Evolutionary conservation across 2,329 filamentous ascomycete genomes (phyloP).

Genomic region (Hymenoscyphus fructigenus): DNA sequence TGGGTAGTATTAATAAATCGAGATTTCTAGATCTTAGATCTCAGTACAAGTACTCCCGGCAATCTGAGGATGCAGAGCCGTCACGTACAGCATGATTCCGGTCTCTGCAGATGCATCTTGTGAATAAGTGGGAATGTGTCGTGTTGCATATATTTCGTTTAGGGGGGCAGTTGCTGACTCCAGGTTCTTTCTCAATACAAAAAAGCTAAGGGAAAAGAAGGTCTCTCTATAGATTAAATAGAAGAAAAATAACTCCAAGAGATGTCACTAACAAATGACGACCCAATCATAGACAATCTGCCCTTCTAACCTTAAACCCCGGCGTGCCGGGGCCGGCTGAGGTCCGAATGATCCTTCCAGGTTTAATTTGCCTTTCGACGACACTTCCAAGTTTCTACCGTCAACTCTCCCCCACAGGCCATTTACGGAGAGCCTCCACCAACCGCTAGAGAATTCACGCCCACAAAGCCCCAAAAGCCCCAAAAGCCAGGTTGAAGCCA

Average conservation of each 20-base stretch:
- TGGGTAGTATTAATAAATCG: neutral
- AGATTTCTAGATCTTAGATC: neutral
- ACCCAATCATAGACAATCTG: neutral
- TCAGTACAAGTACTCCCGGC: neutral
- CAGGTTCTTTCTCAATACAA: no score
- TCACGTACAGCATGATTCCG: neutral
- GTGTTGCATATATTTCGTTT: neutral
- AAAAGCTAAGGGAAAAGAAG: no score
- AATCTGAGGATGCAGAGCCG: slow-evolving; percentile 1
- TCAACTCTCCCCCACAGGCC: neutral
- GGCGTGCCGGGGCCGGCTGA: neutral
- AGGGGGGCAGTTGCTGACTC: no score
- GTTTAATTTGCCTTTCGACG: neutral
- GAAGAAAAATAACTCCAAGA: no score
- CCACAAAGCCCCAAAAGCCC: neutral
- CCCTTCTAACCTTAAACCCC: neutral
- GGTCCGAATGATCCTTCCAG: neutral
- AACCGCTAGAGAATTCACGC: neutral
- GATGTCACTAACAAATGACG: no score
- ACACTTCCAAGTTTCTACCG: slow-evolving; percentile 1
- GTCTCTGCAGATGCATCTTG: neutral
- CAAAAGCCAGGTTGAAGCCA: neutral
- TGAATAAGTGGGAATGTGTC: neutral
- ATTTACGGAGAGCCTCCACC: neutral
- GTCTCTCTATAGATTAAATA: no score